Conservation (phyloP, 2,329 filamentous ascomycete species). For the Didymella pinodella region DNA sequence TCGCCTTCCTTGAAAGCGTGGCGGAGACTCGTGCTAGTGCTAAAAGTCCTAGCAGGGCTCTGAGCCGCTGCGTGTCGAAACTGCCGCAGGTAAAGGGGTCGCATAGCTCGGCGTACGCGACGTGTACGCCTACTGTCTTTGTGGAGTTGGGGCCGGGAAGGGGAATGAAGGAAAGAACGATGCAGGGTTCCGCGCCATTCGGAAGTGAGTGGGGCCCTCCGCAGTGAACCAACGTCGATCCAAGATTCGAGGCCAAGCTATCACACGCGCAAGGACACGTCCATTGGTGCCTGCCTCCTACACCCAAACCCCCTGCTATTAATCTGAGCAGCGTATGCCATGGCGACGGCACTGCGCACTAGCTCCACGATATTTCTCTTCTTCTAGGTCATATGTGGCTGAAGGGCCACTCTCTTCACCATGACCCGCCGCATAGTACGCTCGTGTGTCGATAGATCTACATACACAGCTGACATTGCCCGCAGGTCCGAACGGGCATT, state of each 20-base stretch:
- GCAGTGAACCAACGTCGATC: slow-evolving; percentile 27
- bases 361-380: slow-evolving; percentile 9
- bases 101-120: slow-evolving; percentile 31
- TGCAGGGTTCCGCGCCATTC: slow-evolving; percentile 20
- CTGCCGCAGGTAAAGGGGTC: slow-evolving; percentile 18
- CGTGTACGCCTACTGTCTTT: background rate
- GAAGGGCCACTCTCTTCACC: slow-evolving; percentile 22
- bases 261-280: slow-evolving; percentile 21
- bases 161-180: slow-evolving; percentile 10
- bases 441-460: background rate
- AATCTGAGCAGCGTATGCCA: slow-evolving; percentile 17
- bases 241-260: slow-evolving; percentile 32
- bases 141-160: slow-evolving; percentile 8
- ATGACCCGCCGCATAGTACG: slow-evolving; percentile 54
- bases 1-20: slow-evolving; percentile 50
- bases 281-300: slow-evolving; percentile 21
- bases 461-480: background rate
- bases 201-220: slow-evolving; percentile 16
- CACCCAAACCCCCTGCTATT: slow-evolving; percentile 1
- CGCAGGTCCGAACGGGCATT: slow-evolving; percentile 67
- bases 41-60: slow-evolving; percentile 27
- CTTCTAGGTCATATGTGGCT: slow-evolving; percentile 19
- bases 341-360: slow-evolving; percentile 21
- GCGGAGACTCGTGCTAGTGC: slow-evolving; percentile 27
- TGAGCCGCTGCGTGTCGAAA: slow-evolving; percentile 13